Conservation (phyloP, 2,329 filamentous ascomycete species). For the Colletotrichum plurivorum region DNA sequence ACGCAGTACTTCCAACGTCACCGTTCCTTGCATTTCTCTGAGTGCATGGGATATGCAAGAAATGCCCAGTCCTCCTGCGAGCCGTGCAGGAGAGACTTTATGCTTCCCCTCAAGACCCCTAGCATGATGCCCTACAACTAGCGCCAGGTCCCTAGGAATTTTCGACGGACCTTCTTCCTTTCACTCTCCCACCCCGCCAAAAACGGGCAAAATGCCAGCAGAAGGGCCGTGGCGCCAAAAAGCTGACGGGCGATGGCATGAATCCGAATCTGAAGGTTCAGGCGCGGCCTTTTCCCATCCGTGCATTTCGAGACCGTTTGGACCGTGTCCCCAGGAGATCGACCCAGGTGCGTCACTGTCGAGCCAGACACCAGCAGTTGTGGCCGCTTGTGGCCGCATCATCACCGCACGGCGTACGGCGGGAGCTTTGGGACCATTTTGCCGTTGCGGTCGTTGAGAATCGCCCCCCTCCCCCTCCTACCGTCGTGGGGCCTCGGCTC, state of each 20-base stretch:
- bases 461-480: background rate
- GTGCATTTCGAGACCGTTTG: background rate
- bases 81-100: constrained; percentile 10
- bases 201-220: background rate
- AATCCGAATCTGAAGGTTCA: constrained; percentile 24
- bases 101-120: constrained; percentile 21
- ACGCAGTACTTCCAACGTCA: no score
- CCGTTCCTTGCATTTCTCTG: no score
- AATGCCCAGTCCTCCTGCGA: constrained; percentile 7
- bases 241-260: constrained; percentile 17
- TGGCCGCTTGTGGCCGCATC: constrained; percentile 30
- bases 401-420: background rate
- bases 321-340: constrained; percentile 13
- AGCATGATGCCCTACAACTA: background rate
- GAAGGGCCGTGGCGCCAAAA: background rate
- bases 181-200: background rate
- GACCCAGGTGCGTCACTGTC: background rate
- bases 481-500: constrained; percentile 4
- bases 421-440: constrained; percentile 1
- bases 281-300: constrained; percentile 12
- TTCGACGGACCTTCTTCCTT: background rate
- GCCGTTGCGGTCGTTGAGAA: background rate
- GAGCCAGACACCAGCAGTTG: background rate
- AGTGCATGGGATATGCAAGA: background rate
- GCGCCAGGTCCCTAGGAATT: constrained; percentile 17